These are phyloP conservation scores for Metschnikowia koreensis DNA, from an alignment of 805 yeast species.

Conservation along the genomic window DNA sequence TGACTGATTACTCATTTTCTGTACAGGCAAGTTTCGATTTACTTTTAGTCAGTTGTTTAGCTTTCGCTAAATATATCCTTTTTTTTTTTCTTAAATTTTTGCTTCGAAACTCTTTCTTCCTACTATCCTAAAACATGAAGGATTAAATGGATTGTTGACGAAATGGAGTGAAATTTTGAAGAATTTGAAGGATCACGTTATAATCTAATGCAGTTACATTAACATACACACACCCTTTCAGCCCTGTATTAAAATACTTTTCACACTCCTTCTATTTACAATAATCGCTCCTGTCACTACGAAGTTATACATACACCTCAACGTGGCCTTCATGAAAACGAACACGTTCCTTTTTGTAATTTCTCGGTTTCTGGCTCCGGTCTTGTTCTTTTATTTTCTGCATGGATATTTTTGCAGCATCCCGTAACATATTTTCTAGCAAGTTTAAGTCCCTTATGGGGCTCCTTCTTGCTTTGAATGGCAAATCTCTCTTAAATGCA, in stretches of 20 bases:
- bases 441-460: not conserved
- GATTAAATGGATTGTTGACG: no score
- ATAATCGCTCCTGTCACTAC: not conserved
- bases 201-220: no score
- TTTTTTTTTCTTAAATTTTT: not conserved
- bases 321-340: not conserved
- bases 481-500: conserved; percentile 8
- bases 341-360: not conserved
- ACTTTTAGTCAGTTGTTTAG: not conserved
- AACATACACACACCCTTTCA: no score
- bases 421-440: conserved; percentile 1
- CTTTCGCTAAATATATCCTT: not conserved
- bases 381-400: not conserved
- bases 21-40: not conserved
- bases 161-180: no score
- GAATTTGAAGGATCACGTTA: no score
- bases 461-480: not conserved
- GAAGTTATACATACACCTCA: not conserved
- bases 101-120: not conserved
- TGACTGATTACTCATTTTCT: not conserved
- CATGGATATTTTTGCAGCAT: not conserved
- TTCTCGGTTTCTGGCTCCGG: not conserved
- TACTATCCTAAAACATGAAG: no score
- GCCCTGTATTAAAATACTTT: no score
- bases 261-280: not conserved